These are phyloP conservation scores for Lasiosphaeria miniovina DNA, from an alignment of 495 filamentous ascomycete species.

Conservation along the genomic window DNA sequence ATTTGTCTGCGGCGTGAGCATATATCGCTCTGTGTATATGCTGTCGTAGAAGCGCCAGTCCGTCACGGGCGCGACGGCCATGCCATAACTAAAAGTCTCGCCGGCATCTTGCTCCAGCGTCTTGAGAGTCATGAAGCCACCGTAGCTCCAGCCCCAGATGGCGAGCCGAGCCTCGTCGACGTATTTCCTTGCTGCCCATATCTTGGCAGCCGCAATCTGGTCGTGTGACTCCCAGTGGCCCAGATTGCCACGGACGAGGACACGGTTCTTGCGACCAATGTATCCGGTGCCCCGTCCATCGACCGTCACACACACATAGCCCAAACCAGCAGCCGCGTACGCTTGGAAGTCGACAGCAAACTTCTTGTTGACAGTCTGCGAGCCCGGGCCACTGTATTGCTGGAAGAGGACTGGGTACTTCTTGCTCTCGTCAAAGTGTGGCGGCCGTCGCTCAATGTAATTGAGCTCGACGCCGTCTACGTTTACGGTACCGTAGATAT, in stretches of 20 bases:
- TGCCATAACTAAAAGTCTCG: slow-evolving; percentile 87
- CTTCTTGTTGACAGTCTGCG: slow-evolving; percentile 76
- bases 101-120: slow-evolving; percentile 88
- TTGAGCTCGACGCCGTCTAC: slow-evolving; percentile 70
- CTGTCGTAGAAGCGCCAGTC: slow-evolving; percentile 96
- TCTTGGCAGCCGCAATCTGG: slow-evolving; percentile 87
- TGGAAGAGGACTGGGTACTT: slow-evolving; percentile 93
- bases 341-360: slow-evolving; percentile 89
- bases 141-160: slow-evolving; percentile 98
- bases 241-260: slow-evolving; percentile 76
- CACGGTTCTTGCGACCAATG: slow-evolving; percentile 79
- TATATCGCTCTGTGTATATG: slow-evolving; percentile 94
- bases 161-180: slow-evolving; percentile 78
- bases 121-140: slow-evolving; percentile 96
- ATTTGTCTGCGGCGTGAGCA: slow-evolving; percentile 88
- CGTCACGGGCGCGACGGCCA: slow-evolving; percentile 96
- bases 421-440: slow-evolving; percentile 81
- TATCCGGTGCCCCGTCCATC: slow-evolving; percentile 92
- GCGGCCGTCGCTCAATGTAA: slow-evolving; percentile 83
- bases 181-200: slow-evolving; percentile 79
- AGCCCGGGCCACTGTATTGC: slow-evolving; percentile 87
- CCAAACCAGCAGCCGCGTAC: slow-evolving; percentile 78
- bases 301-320: slow-evolving; percentile 94
- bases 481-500: slow-evolving; percentile 80
- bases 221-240: slow-evolving; percentile 83